Evolutionary conservation across 495 filamentous ascomycete species (phyloP), one percentile per base, ranked within the genome.

Genomic region (Penicillium macrosclerotiorum): DNA sequence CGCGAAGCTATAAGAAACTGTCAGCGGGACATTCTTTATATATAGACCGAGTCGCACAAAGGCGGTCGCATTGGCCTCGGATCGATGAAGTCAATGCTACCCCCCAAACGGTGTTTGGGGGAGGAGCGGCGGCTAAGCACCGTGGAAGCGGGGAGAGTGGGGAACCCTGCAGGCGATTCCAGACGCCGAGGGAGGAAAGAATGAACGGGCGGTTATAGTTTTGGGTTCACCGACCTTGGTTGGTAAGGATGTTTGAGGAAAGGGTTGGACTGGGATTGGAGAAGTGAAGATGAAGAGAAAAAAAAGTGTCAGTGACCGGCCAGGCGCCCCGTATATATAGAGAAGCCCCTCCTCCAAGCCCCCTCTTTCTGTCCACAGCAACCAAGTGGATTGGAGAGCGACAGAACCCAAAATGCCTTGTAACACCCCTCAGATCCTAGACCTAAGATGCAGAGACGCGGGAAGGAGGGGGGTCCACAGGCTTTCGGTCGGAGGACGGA

Each of bases 21-120:
- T 62, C 29, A 62, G 58, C 48, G 36, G 29, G 3, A 20, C 16
- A 39, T 16, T 23, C 33, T 43, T 47, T 52, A 32, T 50, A 45
- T 51, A 42, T 16, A 23, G 12, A 31, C 4, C 49, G 16, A 9
- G 36, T 11, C 16, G 14, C 13, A 6, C 11, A n/a, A 39, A 25
- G 19, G 20, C 38, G 47, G 39, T 43, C 31, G n/a, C 34, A 31
- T 41, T 25, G 24, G 14, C 36, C 8, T 25, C n/a, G n/a, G n/a
- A n/a, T n/a, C n/a, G n/a, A 61, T 52, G 47, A 55, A 42, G 45
- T 50, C 51, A 50, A 45, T 34, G 30, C 16, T 27, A n/a, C n/a
- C n/a, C 42, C 51, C 29, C 14, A 47, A 51, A 37, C 51, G 48
- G 42, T 17, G 45, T 62, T 61, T n/a, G n/a, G n/a, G n/a, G 54